Evolutionary conservation across 1,284 basidiomycete species (phyloP), one percentile per base, ranked within the genome.

Genomic region (Tilletia walkeri): DNA sequence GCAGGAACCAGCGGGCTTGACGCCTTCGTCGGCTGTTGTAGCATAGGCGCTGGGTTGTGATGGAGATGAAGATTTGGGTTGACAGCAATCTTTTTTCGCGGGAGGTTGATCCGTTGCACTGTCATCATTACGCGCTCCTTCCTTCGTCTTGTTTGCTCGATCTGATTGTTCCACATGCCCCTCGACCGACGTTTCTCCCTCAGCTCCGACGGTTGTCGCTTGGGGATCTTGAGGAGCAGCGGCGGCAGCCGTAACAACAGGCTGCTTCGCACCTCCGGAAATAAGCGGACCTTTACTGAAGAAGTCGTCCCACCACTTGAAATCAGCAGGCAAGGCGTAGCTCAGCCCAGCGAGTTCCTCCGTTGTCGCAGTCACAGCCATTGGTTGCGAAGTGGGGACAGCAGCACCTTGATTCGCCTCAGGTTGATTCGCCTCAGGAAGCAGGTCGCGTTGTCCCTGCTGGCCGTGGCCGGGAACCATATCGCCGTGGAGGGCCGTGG

Each of bases 271-370:
- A 34, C 6, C 56, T 9, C 30, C 30, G 6, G 41, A 6, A 34
- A 48, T 9, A 16, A 47, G 16, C 14, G 65, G 41, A 14, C 41
- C 45, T 34, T 67, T 54, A 38, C 48, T 39, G 18, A 54, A 70
- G 69, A 63, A 63, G 59, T 63, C 59, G 34, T 82, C 77, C 77
- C 81, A 82, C 82, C 82, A 83, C 49, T 76, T 77, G 61, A 83
- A 76, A 41, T 83, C 82, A 2, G 79, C 77, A 0, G 82, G 82
- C 9, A 83, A 79, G 0, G 82, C 80, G 68, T 80, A 83, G 41
- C 74, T 76, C 9, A 82, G 69, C 18, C 72, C 73, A 16, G 50
- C 48, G 1, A 70, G 69, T 20, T 53, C 34, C 56, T 54, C 36
- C 7, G 49, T 41, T 7, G 20, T 20, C 36, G 30, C 20, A 20